Evolutionary conservation across 306 rosid species (phyloP).

Genomic region (Hippophae gyantsensis): DNA sequence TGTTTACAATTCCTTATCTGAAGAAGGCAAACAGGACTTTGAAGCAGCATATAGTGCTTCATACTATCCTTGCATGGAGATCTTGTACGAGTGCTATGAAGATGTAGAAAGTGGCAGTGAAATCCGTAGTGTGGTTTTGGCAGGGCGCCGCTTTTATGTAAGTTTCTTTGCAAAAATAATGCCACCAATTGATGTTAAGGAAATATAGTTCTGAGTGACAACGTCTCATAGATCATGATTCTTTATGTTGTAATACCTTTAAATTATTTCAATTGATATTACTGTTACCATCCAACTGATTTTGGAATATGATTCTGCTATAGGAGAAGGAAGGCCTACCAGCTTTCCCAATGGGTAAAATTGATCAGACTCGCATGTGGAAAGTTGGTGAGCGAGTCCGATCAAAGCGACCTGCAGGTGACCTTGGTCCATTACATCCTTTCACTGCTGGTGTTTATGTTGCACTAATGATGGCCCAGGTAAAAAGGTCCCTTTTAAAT

Average conservation of each 20-base stretch:
- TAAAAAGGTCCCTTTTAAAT: constrained; percentile 13
- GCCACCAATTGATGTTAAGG: neutral
- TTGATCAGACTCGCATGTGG: constrained; percentile 99
- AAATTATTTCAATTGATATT: neutral
- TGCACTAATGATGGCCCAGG: constrained; percentile 99
- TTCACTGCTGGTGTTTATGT: constrained; percentile 97
- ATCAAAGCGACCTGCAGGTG: constrained; percentile 67
- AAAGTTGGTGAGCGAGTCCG: constrained; percentile 91
- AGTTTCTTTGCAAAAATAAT: constrained; percentile 13
- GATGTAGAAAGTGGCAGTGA: constrained; percentile 88
- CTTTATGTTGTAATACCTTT: neutral
- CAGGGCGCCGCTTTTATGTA: constrained; percentile 92
- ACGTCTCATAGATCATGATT: neutral
- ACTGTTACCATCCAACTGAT: neutral
- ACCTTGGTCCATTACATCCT: constrained; percentile 78
- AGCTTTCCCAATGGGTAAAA: constrained; percentile 97
- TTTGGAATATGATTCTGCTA: constrained; percentile 15
- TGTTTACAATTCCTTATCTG: constrained; percentile 66
- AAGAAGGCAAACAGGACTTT: constrained; percentile 69
- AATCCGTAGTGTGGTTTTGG: constrained; percentile 94
- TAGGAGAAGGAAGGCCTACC: constrained; percentile 98
- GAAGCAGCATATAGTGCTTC: constrained; percentile 95
- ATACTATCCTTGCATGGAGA: constrained; percentile 91
- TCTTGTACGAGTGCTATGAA: constrained; percentile 93
- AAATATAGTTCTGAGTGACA: neutral